A percentile compares a stretch with the other conserved stretches of the same genome.
These are phyloP conservation scores for Pluteus cervinus DNA, from an alignment of 768 basidiomycete genomes.

Conservation along the genomic window DNA sequence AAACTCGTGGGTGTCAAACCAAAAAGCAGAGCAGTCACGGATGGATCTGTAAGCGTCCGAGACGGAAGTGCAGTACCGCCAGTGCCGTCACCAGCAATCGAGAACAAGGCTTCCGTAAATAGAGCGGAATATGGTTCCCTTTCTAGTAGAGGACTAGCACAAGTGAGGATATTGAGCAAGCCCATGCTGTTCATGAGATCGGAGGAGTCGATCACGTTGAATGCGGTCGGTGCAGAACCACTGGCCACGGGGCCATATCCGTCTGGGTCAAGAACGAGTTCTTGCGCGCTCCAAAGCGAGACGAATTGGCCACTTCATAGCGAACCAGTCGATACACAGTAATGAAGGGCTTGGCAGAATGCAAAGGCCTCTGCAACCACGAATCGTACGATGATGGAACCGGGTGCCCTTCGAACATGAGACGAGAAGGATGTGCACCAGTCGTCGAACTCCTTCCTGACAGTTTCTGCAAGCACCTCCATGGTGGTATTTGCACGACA, in stretches of 20 bases:
- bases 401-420: slow-evolving; percentile 3
- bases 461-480: slow-evolving; percentile 20
- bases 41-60: slow-evolving; percentile 30
- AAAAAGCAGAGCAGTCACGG: slow-evolving; percentile 33
- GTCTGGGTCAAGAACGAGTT: slow-evolving; percentile 23
- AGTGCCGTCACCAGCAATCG: slow-evolving; percentile 13
- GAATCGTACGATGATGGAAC: slow-evolving; percentile 28
- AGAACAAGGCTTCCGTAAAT: slow-evolving; percentile 36
- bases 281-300: slow-evolving; percentile 26
- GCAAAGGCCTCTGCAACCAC: slow-evolving; percentile 34
- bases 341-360: slow-evolving; percentile 29
- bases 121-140: slow-evolving; percentile 23
- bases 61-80: slow-evolving; percentile 23
- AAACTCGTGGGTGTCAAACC: slow-evolving; percentile 35
- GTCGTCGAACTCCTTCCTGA: slow-evolving; percentile 25
- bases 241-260: slow-evolving; percentile 19
- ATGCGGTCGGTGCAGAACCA: slow-evolving; percentile 24
- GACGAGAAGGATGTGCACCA: slow-evolving; percentile 26
- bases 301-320: slow-evolving; percentile 23
- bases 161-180: slow-evolving; percentile 36
- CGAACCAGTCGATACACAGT: slow-evolving; percentile 10
- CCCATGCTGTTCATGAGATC: slow-evolving; percentile 45
- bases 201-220: slow-evolving; percentile 45
- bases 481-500: slow-evolving; percentile 8
- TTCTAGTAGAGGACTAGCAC: slow-evolving; percentile 30